Conservation (phyloP, 306 rosid species). For the Cyclanthera cordifolia region DNA sequence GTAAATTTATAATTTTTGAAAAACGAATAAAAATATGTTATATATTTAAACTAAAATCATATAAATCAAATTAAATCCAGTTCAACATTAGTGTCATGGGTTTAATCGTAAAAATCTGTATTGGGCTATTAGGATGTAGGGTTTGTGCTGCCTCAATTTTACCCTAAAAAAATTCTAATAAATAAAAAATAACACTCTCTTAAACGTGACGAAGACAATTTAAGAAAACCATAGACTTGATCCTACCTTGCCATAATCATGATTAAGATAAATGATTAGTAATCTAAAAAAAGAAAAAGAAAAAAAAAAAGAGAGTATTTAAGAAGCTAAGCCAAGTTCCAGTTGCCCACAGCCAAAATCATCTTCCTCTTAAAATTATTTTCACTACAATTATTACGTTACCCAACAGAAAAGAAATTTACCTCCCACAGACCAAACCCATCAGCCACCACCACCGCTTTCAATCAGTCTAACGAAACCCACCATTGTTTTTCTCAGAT, state of each 20-base stretch:
- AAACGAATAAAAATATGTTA: no score
- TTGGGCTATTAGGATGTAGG: no score
- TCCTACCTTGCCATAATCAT: neutral
- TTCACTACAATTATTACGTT: neutral
- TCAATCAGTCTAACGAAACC: neutral
- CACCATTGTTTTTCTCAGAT: slow-evolving; percentile 23
- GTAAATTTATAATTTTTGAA: no score
- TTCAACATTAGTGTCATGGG: no score
- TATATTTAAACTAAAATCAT: no score
- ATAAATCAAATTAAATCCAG: no score
- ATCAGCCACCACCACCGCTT: slow-evolving; percentile 15
- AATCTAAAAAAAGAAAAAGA: no score
- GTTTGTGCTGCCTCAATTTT: no score
- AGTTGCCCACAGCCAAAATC: neutral
- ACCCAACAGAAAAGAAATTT: neutral
- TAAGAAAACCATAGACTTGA: neutral
- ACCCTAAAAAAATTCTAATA: no score
- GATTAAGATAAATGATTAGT: neutral
- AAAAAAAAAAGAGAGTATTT: neutral
- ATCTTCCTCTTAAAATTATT: no score
- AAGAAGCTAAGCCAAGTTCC: neutral
- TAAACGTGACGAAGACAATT: neutral
- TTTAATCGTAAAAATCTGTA: no score
- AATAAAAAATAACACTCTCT: no score
- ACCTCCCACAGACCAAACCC: neutral